Conservation (phyloP, 345 rosid genomes). For the Noccaea bulbosa region DNA sequence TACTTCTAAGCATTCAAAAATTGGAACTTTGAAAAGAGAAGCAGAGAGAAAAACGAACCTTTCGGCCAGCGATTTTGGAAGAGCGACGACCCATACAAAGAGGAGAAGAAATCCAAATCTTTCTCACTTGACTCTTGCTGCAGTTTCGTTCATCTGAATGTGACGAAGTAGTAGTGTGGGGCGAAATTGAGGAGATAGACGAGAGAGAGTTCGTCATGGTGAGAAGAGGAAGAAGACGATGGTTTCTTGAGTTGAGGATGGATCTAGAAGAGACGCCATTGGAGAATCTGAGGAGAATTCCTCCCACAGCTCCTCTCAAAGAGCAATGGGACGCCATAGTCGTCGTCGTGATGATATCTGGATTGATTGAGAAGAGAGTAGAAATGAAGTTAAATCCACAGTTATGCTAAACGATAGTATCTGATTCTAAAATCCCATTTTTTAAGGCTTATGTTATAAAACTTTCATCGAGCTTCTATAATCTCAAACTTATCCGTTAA, state of each 20-base stretch:
- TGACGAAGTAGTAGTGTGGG: slow-evolving; percentile 39
- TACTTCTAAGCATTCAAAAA: background rate
- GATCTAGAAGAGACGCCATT: slow-evolving; percentile 48
- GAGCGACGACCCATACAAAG: slow-evolving; percentile 93
- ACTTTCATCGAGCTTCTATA: no score
- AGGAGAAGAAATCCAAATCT: slow-evolving; percentile 66
- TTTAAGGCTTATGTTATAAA: no score
- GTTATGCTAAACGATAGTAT: no score
- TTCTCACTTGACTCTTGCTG: slow-evolving; percentile 45
- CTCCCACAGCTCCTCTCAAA: slow-evolving; percentile 45
- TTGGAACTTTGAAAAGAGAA: background rate
- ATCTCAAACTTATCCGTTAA: no score
- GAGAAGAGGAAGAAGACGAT: slow-evolving; percentile 43
- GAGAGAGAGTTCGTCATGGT: slow-evolving; percentile 41
- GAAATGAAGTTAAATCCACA: slow-evolving; percentile 1
- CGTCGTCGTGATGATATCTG: background rate
- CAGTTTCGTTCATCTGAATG: slow-evolving; percentile 32
- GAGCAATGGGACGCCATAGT: slow-evolving; percentile 50
- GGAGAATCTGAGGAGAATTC: slow-evolving; percentile 52
- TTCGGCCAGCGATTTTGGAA: slow-evolving; percentile 84
- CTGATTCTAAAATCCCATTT: no score
- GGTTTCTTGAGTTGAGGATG: slow-evolving; percentile 38
- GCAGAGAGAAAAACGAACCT: slow-evolving; percentile 49
- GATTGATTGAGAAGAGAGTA: slow-evolving; percentile 29
- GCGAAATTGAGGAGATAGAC: slow-evolving; percentile 49